phyloP scores from a whole-genome alignment of 169 alveolate genomes.

The Toxoplasma gondii region DNA sequence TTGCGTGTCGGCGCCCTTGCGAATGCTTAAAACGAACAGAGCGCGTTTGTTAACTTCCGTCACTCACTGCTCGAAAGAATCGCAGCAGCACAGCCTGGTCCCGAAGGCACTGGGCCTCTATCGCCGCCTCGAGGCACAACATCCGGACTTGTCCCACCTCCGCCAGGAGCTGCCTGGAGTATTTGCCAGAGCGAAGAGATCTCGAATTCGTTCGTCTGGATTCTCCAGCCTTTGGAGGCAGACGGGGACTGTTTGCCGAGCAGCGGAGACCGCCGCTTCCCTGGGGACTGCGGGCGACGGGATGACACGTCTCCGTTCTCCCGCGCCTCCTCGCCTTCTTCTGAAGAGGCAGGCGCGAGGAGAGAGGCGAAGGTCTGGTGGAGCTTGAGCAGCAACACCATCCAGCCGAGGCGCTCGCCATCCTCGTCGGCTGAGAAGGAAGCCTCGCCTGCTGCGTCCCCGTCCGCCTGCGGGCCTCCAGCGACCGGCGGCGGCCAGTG shows the following conservation, averaged over 20 bases:
- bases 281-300: background rate
- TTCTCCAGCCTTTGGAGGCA: background rate
- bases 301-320: background rate
- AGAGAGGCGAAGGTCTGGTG: slow-evolving; percentile 33
- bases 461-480: background rate
- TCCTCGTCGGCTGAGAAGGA: background rate
- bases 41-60: too few relatives aligned
- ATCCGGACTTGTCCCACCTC: background rate
- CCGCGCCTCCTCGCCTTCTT: background rate
- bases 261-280: background rate
- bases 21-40: too few relatives aligned
- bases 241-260: background rate
- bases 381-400: background rate
- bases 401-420: slow-evolving; percentile 43
- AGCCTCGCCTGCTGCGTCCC: background rate
- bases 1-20: too few relatives aligned
- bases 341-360: background rate
- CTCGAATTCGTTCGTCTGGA: slow-evolving; percentile 30
- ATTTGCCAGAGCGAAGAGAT: slow-evolving; percentile 32
- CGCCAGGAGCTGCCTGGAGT: background rate
- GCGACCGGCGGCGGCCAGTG: slow-evolving; percentile 37
- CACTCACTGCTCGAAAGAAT: background rate
- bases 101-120: background rate
- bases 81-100: background rate
- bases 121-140: background rate